Conservation (phyloP, 2,329 filamentous ascomycete species). For the Colletotrichum siamense region DNA sequence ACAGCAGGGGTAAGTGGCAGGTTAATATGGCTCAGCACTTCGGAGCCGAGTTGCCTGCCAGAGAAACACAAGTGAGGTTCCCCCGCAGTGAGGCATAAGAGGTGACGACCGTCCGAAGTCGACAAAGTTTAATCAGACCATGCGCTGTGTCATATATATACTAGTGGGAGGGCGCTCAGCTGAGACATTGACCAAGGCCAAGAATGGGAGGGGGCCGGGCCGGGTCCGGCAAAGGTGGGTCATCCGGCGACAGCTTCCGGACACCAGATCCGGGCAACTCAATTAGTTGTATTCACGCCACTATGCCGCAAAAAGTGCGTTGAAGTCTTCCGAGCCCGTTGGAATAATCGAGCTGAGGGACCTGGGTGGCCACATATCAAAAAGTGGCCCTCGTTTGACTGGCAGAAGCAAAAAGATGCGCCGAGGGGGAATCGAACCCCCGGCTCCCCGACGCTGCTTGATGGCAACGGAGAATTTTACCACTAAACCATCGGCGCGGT, state of each 20-base stretch:
- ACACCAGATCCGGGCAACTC: background rate
- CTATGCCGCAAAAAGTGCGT: background rate
- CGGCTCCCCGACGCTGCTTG: slow-evolving; percentile 6
- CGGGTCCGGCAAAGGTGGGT: background rate
- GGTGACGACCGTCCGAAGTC: background rate
- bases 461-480: slow-evolving; percentile 17
- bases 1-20: background rate
- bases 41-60: background rate
- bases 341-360: too few species aligned
- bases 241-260: background rate
- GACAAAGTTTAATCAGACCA: background rate
- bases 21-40: background rate
- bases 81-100: background rate
- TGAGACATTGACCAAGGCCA: background rate
- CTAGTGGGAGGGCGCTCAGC: background rate
- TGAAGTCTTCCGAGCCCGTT: background rate
- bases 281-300: background rate
- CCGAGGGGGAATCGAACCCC: slow-evolving; percentile 12
- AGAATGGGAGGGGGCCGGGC: background rate
- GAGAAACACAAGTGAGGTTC: background rate
- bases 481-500: slow-evolving; percentile 13
- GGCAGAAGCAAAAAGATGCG: background rate
- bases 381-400: fast-evolving
- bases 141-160: background rate
- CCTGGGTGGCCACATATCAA: background rate